phyloP scores from a whole-genome alignment of 2,329 filamentous ascomycete genomes.

The Aspergillus aculeatus region DNA sequence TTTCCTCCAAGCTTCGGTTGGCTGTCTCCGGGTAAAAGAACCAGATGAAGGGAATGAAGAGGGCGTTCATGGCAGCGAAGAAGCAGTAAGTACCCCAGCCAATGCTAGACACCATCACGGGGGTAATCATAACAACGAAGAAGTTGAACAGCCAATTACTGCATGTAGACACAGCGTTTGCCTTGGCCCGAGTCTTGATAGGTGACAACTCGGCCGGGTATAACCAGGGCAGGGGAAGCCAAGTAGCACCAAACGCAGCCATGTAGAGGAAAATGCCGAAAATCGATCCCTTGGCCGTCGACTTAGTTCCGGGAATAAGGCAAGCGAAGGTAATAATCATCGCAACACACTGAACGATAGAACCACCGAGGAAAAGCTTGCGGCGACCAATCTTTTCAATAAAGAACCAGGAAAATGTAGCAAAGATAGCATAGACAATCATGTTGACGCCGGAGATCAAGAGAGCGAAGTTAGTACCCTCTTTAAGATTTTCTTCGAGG shows the following conservation, averaged over 20 bases:
- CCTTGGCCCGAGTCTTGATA: constrained; percentile 56
- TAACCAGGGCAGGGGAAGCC: constrained; percentile 62
- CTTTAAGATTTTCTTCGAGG: constrained; percentile 47
- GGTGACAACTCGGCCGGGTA: constrained; percentile 54
- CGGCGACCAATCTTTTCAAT: constrained; percentile 51
- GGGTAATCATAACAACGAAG: constrained; percentile 53
- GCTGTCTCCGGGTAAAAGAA: constrained; percentile 56
- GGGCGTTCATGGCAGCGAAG: constrained; percentile 42
- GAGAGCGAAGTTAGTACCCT: constrained; percentile 44
- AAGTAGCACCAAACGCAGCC: constrained; percentile 65
- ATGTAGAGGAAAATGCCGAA: constrained; percentile 70
- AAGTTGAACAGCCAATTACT: constrained; percentile 60
- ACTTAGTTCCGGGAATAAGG: constrained; percentile 30
- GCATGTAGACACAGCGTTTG: constrained; percentile 55
- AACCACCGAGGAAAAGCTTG: constrained; percentile 43
- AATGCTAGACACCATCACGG: constrained; percentile 41
- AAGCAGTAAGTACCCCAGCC: constrained; percentile 47
- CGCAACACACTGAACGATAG: constrained; percentile 38
- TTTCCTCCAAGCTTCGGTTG: constrained; percentile 45
- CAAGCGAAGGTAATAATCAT: constrained; percentile 44
- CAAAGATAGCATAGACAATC: constrained; percentile 45
- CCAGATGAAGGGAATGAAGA: constrained; percentile 53
- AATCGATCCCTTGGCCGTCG: constrained; percentile 40
- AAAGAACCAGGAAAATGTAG: constrained; percentile 49
- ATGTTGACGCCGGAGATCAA: constrained; percentile 56